Evolutionary conservation across 2,329 filamentous ascomycete species (phyloP), one percentile per base, ranked within the genome.

Genomic region (Zasmidium angulare): DNA sequence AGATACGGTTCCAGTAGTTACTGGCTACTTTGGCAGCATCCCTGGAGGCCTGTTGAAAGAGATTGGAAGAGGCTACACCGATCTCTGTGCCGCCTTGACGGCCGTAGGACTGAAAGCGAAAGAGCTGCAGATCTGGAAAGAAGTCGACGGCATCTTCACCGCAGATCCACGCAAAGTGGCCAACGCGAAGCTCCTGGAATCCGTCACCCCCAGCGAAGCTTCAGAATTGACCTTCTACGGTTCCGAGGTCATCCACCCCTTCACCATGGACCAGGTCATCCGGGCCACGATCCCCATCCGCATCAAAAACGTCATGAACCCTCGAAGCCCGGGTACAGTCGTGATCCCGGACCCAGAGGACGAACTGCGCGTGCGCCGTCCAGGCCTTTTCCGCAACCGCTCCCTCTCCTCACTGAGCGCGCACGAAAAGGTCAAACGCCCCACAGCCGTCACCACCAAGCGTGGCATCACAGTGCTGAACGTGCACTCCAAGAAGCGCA

Each of bases 111-210:
- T 96, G n/a, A 82, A 86, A 68, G 95, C 95, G 0, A 81, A 88
- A 55, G 95, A 99, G 75, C 83, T 99, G 54, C 95, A 99, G 76
- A 90, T 99, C 64, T 98, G 95, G 95, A 99, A 99, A 79, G 95
- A 99, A 74, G 95, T 99, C 6, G 95, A 99, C 75, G 93, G 92
- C 60, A 96, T 98, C 72, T 95, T 96, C 76, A 89, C 87, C 1
- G 87, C 87, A 3, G 93, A 97, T 71, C 91, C 91, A 2, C 86
- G 89, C 68, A 96, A 95, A 76, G 91, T 96, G 43, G 93, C 93
- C 2, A 98, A 93, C 0, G 96, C 95, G n/a, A 84, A 89, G 50
- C 82, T 99, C n/a, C 83, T 99, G 48, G 79, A 88, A 11, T 88
- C 88, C 55, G 96, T 99, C 73, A 97, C 93, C 2, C 95, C 95